Conservation (phyloP, 1,284 basidiomycete genomes). For the Exobasidium cylindrosporum region DNA sequence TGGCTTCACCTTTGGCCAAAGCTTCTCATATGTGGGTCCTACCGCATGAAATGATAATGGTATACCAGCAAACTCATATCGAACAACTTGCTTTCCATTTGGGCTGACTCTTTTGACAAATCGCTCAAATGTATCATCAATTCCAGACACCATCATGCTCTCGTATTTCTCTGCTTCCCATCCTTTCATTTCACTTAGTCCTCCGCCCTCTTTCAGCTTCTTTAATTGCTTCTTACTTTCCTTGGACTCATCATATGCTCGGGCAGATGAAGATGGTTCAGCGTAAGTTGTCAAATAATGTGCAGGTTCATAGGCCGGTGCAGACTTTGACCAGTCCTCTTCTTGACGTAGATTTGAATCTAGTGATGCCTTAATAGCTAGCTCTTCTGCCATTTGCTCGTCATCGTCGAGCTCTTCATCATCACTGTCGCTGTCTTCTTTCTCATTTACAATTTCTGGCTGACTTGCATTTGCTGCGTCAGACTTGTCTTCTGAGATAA, state of each 20-base stretch:
- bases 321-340: conserved; percentile 32
- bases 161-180: conserved; percentile 48
- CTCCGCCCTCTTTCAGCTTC: conserved; percentile 20
- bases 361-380: conserved; percentile 48
- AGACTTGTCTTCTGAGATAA: background rate
- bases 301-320: conserved; percentile 29
- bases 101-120: conserved; percentile 43
- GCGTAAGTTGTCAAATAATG: conserved; percentile 50
- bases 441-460: conserved; percentile 13
- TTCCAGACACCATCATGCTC: conserved; percentile 40
- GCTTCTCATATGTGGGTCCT: conserved; percentile 32
- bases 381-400: conserved; percentile 46
- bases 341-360: conserved; percentile 17
- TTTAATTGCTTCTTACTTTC: conserved; percentile 9
- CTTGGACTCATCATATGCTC: conserved; percentile 27
- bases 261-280: conserved; percentile 38
- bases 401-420: conserved; percentile 37
- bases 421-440: conserved; percentile 19
- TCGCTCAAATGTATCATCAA: conserved; percentile 49
- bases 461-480: conserved; percentile 5
- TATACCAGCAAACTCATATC: conserved; percentile 48
- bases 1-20: conserved; percentile 35
- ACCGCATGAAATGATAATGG: conserved; percentile 43
- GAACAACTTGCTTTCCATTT: conserved; percentile 45
- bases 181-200: conserved; percentile 24